Evolutionary conservation across 1,139 yeast genomes (phyloP).

Genomic region (Taiozyma sp.): DNA sequence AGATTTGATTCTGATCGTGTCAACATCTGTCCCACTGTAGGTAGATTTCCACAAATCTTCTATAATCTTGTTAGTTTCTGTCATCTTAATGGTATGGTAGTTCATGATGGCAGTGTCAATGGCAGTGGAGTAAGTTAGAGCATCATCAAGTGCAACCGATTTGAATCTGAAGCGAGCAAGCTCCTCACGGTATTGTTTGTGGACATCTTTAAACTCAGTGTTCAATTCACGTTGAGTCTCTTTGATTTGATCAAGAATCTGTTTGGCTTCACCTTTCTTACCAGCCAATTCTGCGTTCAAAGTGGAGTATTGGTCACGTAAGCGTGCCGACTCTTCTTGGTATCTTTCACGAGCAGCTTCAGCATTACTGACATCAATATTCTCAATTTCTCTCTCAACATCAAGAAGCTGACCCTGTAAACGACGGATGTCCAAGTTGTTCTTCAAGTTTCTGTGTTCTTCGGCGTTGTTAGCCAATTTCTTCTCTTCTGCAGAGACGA

Average conservation of each 20-base stretch:
- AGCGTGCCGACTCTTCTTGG: slow-evolving; percentile 48
- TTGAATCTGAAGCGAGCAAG: slow-evolving; percentile 78
- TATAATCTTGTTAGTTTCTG: slow-evolving; percentile 80
- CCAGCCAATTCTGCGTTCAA: slow-evolving; percentile 72
- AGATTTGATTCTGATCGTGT: slow-evolving; percentile 80
- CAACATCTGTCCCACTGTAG: slow-evolving; percentile 93
- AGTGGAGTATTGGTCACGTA: slow-evolving; percentile 52
- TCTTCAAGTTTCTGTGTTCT: slow-evolving; percentile 48
- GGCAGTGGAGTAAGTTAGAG: slow-evolving; percentile 78
- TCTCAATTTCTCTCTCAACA: slow-evolving; percentile 33
- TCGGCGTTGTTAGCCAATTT: slow-evolving; percentile 43
- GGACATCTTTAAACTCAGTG: slow-evolving; percentile 69
- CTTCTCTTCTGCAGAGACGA: slow-evolving; percentile 29
- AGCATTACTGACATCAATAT: slow-evolving; percentile 56
- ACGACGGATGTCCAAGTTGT: slow-evolving; percentile 48
- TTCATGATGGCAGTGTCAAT: slow-evolving; percentile 92
- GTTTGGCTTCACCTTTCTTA: slow-evolving; percentile 80
- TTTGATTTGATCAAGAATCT: slow-evolving; percentile 68
- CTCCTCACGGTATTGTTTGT: slow-evolving; percentile 58
- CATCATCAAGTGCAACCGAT: slow-evolving; percentile 76
- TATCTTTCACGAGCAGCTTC: slow-evolving; percentile 59
- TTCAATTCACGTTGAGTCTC: slow-evolving; percentile 53
- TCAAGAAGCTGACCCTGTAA: slow-evolving; percentile 32
- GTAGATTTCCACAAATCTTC: slow-evolving; percentile 94
- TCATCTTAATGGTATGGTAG: slow-evolving; percentile 88